Conservation (phyloP, 2,329 filamentous ascomycete species). For the Cladosporium oxysporum region DNA sequence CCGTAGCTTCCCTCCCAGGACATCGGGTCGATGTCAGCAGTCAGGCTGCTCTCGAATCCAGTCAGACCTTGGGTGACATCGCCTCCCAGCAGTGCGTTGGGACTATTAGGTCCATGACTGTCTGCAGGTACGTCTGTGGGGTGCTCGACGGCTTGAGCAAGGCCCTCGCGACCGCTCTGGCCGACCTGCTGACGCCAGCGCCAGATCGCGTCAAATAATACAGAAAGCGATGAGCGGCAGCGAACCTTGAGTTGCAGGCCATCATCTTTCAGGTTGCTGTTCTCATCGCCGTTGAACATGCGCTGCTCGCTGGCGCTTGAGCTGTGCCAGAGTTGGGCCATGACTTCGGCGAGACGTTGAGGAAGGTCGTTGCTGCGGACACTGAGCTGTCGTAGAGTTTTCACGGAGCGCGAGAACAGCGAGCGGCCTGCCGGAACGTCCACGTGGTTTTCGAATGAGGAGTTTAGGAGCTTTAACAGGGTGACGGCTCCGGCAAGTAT, state of each 20-base stretch:
- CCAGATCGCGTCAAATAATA: conserved; percentile 84
- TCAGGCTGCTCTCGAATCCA: conserved; percentile 23
- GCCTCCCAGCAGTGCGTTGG: conserved; percentile 25
- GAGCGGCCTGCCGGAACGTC: conserved; percentile 67
- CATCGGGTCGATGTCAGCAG: conserved; percentile 31
- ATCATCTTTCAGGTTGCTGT: conserved; percentile 56
- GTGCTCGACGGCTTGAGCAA: conserved; percentile 71
- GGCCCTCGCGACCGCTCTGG: conserved; percentile 47
- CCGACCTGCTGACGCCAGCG: conserved; percentile 77
- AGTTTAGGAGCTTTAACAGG: conserved; percentile 73
- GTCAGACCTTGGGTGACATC: conserved; percentile 23
- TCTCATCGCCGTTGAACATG: conserved; percentile 35
- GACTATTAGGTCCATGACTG: conserved; percentile 30
- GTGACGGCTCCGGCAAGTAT: conserved; percentile 78
- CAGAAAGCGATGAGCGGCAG: conserved; percentile 80
- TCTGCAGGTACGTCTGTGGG: conserved; percentile 57
- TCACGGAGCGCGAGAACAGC: conserved; percentile 71
- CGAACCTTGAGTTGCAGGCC: conserved; percentile 78
- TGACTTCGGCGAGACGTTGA: conserved; percentile 78
- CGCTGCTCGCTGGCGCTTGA: conserved; percentile 36
- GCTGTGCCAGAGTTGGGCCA: conserved; percentile 82
- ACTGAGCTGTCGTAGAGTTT: conserved; percentile 69
- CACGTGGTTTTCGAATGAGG: conserved; percentile 72
- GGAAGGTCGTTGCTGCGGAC: conserved; percentile 77
- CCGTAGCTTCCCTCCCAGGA: conserved; percentile 42